Percentiles rank a stretch among this genome's conserved stretches.
Evolutionary conservation across 2,329 filamentous ascomycete species (phyloP).

Genomic region (Berkeleyomyces rouxiae): DNA sequence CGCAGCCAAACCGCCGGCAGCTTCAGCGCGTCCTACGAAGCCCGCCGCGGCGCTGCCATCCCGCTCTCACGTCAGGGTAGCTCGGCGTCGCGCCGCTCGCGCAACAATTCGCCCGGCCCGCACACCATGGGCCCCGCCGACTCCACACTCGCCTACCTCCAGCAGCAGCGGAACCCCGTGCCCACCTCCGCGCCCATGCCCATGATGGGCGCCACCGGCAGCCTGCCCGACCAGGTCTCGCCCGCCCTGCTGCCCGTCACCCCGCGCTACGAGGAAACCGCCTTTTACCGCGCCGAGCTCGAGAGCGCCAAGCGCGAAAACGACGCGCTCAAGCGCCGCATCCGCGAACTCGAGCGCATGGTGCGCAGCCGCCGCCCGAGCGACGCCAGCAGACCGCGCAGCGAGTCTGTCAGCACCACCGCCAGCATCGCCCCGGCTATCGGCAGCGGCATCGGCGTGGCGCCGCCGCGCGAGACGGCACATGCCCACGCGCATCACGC

Average conservation of each 20-base stretch:
- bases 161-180: constrained; percentile 28
- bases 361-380: constrained; percentile 33
- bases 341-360: constrained; percentile 43
- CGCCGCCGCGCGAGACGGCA: constrained; percentile 12
- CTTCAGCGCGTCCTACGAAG: constrained; percentile 22
- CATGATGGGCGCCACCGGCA: constrained; percentile 9
- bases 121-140: constrained; percentile 6
- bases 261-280: constrained; percentile 44
- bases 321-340: constrained; percentile 40
- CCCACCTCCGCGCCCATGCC: constrained; percentile 19
- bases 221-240: constrained; percentile 22
- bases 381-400: constrained; percentile 29
- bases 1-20: constrained; percentile 34
- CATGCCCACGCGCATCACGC: neutral
- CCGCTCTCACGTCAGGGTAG: constrained; percentile 39
- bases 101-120: constrained; percentile 29
- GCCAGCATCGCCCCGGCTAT: constrained; percentile 24
- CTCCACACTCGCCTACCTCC: constrained; percentile 32
- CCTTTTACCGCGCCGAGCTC: constrained; percentile 41
- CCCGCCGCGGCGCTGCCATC: constrained; percentile 26
- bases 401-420: constrained; percentile 36
- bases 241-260: constrained; percentile 40
- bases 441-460: constrained; percentile 17
- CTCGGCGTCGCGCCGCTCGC: constrained; percentile 35
- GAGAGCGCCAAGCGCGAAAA: constrained; percentile 48